A percentile compares a stretch with the other conserved stretches of the same genome.
phyloP scores from a whole-genome alignment of 352 stramenopile species.

The Globisporangium okanoganense region DNA sequence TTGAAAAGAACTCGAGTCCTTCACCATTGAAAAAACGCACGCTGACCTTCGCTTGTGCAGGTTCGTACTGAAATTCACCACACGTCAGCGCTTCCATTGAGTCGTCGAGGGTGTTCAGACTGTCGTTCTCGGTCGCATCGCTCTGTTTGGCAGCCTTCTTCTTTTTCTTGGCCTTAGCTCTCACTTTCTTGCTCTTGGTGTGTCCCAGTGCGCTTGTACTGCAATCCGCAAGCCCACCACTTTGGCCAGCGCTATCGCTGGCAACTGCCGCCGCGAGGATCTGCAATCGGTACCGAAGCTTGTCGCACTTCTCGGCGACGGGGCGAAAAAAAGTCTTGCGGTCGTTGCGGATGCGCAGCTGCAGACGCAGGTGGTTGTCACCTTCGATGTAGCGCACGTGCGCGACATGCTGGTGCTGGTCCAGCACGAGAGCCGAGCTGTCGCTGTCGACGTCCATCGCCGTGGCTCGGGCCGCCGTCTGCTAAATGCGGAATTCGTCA shows the following conservation, averaged over 20 bases:
- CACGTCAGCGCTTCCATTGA: background rate
- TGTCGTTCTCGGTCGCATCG: background rate
- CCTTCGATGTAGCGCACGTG: slow-evolving; percentile 41
- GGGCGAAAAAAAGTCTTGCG: slow-evolving; percentile 48
- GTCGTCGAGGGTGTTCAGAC: background rate
- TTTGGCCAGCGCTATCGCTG: background rate
- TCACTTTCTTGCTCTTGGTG: slow-evolving; percentile 3
- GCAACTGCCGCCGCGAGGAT: slow-evolving; percentile 31
- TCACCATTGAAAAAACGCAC: slow-evolving; percentile 45
- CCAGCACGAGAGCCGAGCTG: background rate
- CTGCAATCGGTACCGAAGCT: slow-evolving; percentile 57
- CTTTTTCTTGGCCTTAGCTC: slow-evolving; percentile 9
- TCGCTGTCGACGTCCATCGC: background rate
- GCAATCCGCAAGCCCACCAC: background rate
- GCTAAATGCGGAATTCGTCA: background rate
- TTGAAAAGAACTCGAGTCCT: slow-evolving; percentile 30
- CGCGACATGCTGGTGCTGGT: slow-evolving; percentile 26
- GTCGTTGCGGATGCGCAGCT: slow-evolving; percentile 41
- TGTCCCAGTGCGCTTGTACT: background rate
- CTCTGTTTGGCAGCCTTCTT: slow-evolving; percentile 22
- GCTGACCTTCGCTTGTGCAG: slow-evolving; percentile 15
- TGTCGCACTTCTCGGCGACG: slow-evolving; percentile 40
- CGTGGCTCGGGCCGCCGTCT: background rate
- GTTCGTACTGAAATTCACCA: background rate
- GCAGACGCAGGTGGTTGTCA: slow-evolving; percentile 49